Percentiles rank a stretch among this genome's conserved stretches.
These are phyloP conservation scores for Cryptosporidium bovis DNA, from an alignment of 169 alveolate species.

Conservation along the genomic window DNA sequence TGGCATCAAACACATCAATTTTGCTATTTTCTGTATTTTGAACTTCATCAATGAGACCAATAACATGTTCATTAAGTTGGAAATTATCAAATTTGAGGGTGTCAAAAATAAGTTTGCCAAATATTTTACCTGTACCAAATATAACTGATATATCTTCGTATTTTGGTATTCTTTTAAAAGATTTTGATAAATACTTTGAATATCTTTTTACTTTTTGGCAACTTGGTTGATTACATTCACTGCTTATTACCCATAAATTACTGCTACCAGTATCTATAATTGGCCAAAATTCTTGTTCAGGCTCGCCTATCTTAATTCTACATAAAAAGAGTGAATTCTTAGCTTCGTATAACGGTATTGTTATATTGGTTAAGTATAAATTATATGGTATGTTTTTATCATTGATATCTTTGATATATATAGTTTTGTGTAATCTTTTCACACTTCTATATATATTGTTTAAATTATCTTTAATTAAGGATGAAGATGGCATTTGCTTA, in stretches of 20 bases:
- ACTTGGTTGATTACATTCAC: conserved; percentile 80
- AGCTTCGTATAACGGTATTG: conserved; percentile 44
- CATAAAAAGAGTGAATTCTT: conserved; percentile 58
- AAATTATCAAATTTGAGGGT: conserved; percentile 83
- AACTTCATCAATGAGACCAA: conserved; percentile 86
- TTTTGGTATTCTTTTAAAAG: conserved; percentile 79
- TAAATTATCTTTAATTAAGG: conserved; percentile 4
- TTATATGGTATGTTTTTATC: conserved; percentile 7
- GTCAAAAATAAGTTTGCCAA: conserved; percentile 85
- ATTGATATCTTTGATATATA: conserved; percentile 4
- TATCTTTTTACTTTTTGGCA: conserved; percentile 79
- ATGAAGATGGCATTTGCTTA: neutral
- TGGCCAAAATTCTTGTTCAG: conserved; percentile 85
- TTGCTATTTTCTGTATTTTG: conserved; percentile 69
- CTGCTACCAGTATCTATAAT: conserved; percentile 88
- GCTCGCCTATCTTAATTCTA: conserved; percentile 79
- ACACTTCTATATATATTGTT: neutral
- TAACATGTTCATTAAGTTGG: conserved; percentile 81
- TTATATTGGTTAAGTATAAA: conserved; percentile 28
- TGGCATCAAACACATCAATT: conserved; percentile 79
- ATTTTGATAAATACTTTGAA: conserved; percentile 77
- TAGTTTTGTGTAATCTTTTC: conserved; percentile 7
- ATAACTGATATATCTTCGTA: conserved; percentile 81
- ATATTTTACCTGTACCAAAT: conserved; percentile 89
- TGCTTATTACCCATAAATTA: conserved; percentile 85